Base-by-base conservation (phyloP, 2,329 filamentous ascomycete genomes). In the Alternaria sp. region DNA sequence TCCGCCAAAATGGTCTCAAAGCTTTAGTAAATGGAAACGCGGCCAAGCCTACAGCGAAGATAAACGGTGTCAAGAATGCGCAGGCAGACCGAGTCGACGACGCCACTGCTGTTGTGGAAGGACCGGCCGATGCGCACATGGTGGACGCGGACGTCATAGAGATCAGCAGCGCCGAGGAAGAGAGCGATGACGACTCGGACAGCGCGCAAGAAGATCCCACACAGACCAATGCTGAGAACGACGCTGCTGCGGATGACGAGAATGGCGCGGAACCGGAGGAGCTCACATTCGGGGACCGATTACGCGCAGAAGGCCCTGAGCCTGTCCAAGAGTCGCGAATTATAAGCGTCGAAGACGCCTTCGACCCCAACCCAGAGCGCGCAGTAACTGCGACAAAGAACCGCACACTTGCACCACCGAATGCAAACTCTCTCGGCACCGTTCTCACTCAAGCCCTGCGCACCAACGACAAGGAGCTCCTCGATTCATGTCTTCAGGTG, bases 361-460 rank as follows among this genome's bases (percentile, higher is more conserved):
- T 84, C 57, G 74, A 74, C 61, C 69, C 77, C 54, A 80, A 81
- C 57, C 79, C 82, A 28, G 82, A 80, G 68, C 81, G 61, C 83
- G 78, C 85, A 43, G 73, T 76, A n/a, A 80, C 83, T 51, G 76
- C 82, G 17, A 70, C 74, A 11, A 77, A 80, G 40, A 80, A 75
- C 54, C 83, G 83, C 43, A 80, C 82, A 58, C 83, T 91, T 65
- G 85, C 86, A 17, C 83, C 88, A 19, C 91, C 90, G 12, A 90
- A 89, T 12, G 90, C 91, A 62, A 89, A 93, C 62, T 97, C 95
- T 7, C 88, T 99, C 54, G 91, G 92, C 51, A 97, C 93, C 6
- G 93, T 97, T n/a, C 89, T 99, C 63, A 90, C 93, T 13, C 95
- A 98, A 80, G 93, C 96, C 6, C 89, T 99, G 60, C 91, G 91